Evolutionary conservation across 2,329 filamentous ascomycete genomes (phyloP).

Genomic region (Monosporascus sp.): DNA sequence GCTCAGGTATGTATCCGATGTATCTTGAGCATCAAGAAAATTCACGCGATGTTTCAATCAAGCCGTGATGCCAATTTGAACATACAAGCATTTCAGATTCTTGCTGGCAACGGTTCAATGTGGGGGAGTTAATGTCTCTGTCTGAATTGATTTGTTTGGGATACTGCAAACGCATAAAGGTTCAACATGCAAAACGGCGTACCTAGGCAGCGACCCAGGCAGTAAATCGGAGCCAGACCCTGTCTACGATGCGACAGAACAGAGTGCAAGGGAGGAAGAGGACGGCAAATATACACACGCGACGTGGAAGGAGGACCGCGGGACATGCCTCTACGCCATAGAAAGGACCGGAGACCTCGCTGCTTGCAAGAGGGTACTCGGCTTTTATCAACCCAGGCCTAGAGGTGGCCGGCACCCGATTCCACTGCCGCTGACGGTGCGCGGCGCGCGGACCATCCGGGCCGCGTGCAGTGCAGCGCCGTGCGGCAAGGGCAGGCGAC

Average conservation of each 20-base stretch:
- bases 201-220: background rate
- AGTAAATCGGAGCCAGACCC: background rate
- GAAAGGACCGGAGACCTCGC: background rate
- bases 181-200: background rate
- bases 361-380: background rate
- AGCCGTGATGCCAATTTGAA: too few species aligned
- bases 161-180: too few species aligned
- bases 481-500: background rate
- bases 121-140: too few species aligned
- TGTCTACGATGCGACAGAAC: background rate
- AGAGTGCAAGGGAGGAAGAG: background rate
- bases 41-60: too few species aligned
- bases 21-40: too few species aligned
- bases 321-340: background rate
- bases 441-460: background rate
- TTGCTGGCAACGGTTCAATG: too few species aligned
- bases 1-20: too few species aligned
- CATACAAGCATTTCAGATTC: too few species aligned
- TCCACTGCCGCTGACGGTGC: background rate
- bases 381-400: background rate
- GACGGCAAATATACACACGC: background rate
- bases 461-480: background rate
- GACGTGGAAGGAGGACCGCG: background rate
- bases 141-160: too few species aligned
- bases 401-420: background rate